Percentiles rank a stretch among this genome's conserved stretches.
These are phyloP conservation scores for Aciculoconidium aculeatum DNA, from an alignment of 805 yeast genomes.

Conservation along the genomic window DNA sequence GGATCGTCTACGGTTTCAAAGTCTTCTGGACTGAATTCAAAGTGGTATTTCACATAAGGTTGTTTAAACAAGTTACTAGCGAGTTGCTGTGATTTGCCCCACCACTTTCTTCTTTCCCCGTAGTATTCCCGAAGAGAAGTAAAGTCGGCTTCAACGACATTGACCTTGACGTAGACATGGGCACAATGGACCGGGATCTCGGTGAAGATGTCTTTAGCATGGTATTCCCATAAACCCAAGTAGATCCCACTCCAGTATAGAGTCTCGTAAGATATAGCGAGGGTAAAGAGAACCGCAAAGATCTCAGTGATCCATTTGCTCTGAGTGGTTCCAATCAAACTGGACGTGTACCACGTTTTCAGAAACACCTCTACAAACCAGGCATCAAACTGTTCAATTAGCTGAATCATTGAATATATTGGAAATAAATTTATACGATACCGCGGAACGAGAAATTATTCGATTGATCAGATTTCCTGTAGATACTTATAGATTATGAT, in stretches of 20 bases:
- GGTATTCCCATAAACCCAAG: conserved; percentile 41
- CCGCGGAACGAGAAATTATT: too few species aligned
- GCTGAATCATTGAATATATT: too few species aligned
- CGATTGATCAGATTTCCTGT: too few species aligned
- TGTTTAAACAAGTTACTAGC: conserved; percentile 13
- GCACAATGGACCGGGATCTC: conserved; percentile 78
- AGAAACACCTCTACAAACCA: conserved; percentile 6
- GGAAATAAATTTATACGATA: too few species aligned
- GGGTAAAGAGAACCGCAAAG: conserved; percentile 17
- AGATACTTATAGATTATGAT: too few species aligned
- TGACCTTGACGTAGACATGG: conserved; percentile 54
- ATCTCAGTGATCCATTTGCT: conserved; percentile 26
- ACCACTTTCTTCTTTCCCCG: conserved; percentile 13
- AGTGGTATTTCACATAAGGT: conserved; percentile 48
- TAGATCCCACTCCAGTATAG: conserved; percentile 40
- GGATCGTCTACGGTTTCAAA: conserved; percentile 54
- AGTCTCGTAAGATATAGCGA: conserved; percentile 30
- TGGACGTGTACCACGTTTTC: conserved; percentile 16
- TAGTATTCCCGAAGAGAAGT: conserved; percentile 23
- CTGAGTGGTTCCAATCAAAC: conserved; percentile 19
- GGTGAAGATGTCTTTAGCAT: conserved; percentile 57
- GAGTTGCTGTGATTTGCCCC: too few species aligned
- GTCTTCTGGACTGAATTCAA: conserved; percentile 81
- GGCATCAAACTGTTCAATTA: conserved; percentile 4
- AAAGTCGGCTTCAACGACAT: conserved; percentile 22